Base-by-base conservation (phyloP, 1,139 yeast genomes). In the Groenewaldozyma sp. region DNA sequence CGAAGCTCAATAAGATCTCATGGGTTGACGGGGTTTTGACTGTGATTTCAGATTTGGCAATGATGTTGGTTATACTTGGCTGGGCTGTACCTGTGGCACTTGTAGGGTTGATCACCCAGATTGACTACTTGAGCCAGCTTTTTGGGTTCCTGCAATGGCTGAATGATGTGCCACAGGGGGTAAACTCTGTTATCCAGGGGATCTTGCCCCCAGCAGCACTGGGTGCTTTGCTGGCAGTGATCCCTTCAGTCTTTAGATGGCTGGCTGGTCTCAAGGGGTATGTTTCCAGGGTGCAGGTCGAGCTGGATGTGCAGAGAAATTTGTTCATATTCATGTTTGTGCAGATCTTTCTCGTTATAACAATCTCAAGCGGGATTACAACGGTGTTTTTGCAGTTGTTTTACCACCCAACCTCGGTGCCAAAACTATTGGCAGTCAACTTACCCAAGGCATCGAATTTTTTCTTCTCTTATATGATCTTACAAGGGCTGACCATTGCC, bases 81-180 rank as follows among this genome's bases (percentile, higher is more conserved):
- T 84, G 94, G 94, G 80, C 93, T 27, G 70, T 84, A 45, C 95
- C 95, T 2, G 91, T 83, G 11, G 84, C 94, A 3, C 78, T 83
- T 45, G 82, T 84, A 19, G 93, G 94, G 62, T 67, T 78, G 42
- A 74, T 84, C 43, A 80, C 94, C 13, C 84, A 84, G 54, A 66
- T 82, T 37, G 77, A 79, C 41, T 78, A 74, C 52, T 68, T 84
- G 49, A 68, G 73, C 3, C 62, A 66, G 36, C 76, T 77, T 51
- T 66, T 82, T 35, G 80, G 69, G 9, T 80, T 76, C 63, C 67
- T 84, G 52, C 63, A 62, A 28, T 82, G 81, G 63, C 70, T 84
- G 44, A 67, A 76, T 45, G 67, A 73, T n/a, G 62, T 82, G 52
- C 93, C 94, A 1, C 43, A 54, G 1, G 61, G 59, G 13, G 51